Conservation (phyloP, 1,284 basidiomycete species). For the Ganoderma sinense region DNA sequence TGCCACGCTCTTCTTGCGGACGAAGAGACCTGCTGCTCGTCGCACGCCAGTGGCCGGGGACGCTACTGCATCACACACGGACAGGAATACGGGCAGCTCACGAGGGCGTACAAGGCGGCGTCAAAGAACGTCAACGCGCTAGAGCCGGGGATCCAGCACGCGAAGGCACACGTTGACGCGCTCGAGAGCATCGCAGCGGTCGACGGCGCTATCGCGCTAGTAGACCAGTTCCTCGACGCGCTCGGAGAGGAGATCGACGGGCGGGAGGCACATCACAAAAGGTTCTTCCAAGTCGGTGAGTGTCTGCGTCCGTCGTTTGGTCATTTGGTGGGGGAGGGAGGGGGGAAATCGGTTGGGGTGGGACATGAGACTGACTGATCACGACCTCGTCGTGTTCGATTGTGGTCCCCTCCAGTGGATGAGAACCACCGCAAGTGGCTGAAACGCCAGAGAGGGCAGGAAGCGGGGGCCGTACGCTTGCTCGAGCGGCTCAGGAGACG, state of each 20-base stretch:
- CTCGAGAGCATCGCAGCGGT: not conserved
- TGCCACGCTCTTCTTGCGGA: constrained; percentile 16
- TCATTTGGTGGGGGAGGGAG: not conserved
- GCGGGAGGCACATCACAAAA: constrained; percentile 8
- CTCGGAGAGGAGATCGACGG: constrained; percentile 12
- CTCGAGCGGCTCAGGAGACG: not conserved
- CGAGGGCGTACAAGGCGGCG: constrained; percentile 11
- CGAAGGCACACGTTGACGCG: not conserved
- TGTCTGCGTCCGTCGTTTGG: not conserved
- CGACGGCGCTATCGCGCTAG: not conserved
- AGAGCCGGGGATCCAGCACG: not conserved
- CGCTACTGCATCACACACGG: constrained; percentile 9
- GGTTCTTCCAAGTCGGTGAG: constrained; percentile 7
- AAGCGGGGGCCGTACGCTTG: not conserved
- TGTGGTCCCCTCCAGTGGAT: not conserved
- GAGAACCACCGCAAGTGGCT: not conserved
- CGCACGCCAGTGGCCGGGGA: not conserved
- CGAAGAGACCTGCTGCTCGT: constrained; percentile 12
- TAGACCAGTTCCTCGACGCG: not conserved
- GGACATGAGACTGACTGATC: too few species aligned
- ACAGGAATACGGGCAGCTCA: constrained; percentile 14
- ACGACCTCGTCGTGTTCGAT: too few species aligned
- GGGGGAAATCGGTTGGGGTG: too few species aligned
- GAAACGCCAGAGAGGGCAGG: not conserved
- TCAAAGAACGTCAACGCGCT: constrained; percentile 7